Percentiles rank a stretch among this genome's conserved stretches.
Conservation (phyloP, 2,329 filamentous ascomycete genomes). For the Calonectria montana region DNA sequence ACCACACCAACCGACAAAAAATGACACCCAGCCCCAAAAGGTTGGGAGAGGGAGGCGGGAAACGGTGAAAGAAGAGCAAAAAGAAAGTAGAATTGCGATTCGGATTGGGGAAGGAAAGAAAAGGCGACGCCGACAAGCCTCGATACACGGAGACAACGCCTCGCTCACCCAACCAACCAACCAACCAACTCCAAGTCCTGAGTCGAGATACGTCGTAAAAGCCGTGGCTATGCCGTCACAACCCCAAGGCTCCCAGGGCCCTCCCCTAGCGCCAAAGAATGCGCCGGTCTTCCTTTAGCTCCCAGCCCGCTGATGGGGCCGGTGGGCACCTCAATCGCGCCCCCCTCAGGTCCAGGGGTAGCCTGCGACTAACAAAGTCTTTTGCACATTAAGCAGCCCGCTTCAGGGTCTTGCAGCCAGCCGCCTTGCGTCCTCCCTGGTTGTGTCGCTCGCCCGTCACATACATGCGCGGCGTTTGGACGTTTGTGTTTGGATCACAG, state of each 20-base stretch:
- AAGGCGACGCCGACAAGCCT: constrained; percentile 3
- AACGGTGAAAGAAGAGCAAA: background rate
- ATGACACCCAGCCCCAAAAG: constrained; percentile 11
- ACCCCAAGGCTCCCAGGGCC: constrained; percentile 24
- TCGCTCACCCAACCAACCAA: background rate
- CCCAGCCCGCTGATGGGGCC: constrained; percentile 21
- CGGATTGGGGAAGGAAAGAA: constrained; percentile 17
- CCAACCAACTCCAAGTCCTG: constrained; percentile 11
- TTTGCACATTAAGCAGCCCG: constrained; percentile 7
- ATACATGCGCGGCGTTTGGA: background rate
- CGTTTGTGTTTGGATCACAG: background rate
- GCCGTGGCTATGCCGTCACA: constrained; percentile 38
- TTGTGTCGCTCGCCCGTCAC: background rate
- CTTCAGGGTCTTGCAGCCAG: constrained; percentile 7
- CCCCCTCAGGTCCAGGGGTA: constrained; percentile 2
- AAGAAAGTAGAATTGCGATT: background rate
- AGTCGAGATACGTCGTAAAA: constrained; percentile 20
- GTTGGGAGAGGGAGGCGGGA: constrained; percentile 15
- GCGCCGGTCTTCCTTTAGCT: constrained; percentile 21
- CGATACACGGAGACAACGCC: constrained; percentile 6
- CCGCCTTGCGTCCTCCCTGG: background rate
- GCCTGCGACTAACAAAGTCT: constrained; percentile 8
- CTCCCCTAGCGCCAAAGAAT: constrained; percentile 27
- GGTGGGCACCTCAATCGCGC: constrained; percentile 17
- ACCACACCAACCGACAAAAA: background rate